Base-by-base conservation (phyloP, 2,329 filamentous ascomycete genomes). In the Daldinia sp. region DNA sequence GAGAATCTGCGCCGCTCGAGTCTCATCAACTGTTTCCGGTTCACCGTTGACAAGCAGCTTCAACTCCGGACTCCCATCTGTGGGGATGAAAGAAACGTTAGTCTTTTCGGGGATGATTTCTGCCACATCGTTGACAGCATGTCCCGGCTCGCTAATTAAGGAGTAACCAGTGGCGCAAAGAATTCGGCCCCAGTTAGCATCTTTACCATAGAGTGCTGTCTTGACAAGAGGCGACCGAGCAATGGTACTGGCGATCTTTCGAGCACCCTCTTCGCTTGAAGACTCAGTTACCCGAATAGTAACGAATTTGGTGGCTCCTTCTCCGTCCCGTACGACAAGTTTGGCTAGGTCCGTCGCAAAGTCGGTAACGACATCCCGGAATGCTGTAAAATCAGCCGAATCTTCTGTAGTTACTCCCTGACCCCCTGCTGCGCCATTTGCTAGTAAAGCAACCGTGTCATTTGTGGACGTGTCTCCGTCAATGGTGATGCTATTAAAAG, bases 131-230 rank as follows among this genome's bases (percentile, higher is more conserved):
- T 85, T 87, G 42, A 83, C 79, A n/a, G 84, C 81, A 74, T 84
- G 80, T 1, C 86, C 87, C 0, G 87, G 88, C 72, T 88, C 87
- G 1, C 86, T 87, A 69, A 90, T 85, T 53, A 89, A 82, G 13
- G 89, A 85, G 78, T 98, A 98, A 2, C 96, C 96, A 4, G 94
- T 94, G 0, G 96, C 95, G 79, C 96, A 98, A 30, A 98, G 87
- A 70, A 99, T 97, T 61, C 96, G 93, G 37, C 96, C 96, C 96
- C 96, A 99, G 84, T 99, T 99, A 18, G 96, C 96, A 79, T 99
- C 96, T 79, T 94, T 93, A 72, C 96, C 96, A 81, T 99, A 99
- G 44, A 99, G 85, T 0, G 96, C 96, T 0, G 96, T 99, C 86
- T 99, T 99, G 74, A 99, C 96, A 12, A 99, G 88, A 7, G 96